A percentile compares a stretch with the other conserved stretches of the same genome.
phyloP scores from a whole-genome alignment of 2,329 filamentous ascomycete species.

The Periconia macrospinosa region DNA sequence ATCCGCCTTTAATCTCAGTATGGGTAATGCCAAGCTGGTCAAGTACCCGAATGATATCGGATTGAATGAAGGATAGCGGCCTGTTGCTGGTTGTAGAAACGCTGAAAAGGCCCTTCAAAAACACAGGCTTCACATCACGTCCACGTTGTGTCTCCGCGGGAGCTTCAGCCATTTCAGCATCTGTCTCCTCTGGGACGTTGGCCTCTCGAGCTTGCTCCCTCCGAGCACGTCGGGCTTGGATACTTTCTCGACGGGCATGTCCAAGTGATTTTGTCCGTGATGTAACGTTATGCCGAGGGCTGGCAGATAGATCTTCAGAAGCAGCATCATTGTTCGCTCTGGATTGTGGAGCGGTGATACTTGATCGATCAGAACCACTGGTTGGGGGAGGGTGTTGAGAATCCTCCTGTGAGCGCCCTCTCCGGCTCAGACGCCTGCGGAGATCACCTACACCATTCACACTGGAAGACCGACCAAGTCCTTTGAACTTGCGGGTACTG shows the following conservation, averaged over 20 bases:
- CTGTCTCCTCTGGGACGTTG: conserved; percentile 88
- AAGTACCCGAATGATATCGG: conserved; percentile 88
- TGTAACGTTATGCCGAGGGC: conserved; percentile 33
- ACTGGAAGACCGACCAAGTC: conserved; percentile 82
- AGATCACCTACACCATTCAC: conserved; percentile 82
- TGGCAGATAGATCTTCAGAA: conserved; percentile 51
- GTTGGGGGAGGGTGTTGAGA: conserved; percentile 69
- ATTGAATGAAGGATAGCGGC: conserved; percentile 79
- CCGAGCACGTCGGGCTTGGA: conserved; percentile 78
- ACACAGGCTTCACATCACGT: conserved; percentile 89
- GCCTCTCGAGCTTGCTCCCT: conserved; percentile 73
- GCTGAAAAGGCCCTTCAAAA: conserved; percentile 93
- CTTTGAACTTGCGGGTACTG: conserved; percentile 63
- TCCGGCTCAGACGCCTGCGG: conserved; percentile 63
- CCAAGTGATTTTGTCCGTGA: conserved; percentile 81
- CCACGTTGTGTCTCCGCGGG: conserved; percentile 57
- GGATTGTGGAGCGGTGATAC: conserved; percentile 48
- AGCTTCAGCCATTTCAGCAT: conserved; percentile 69
- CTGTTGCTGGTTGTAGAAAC: conserved; percentile 96
- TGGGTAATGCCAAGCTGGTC: conserved; percentile 88
- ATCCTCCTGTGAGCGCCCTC: conserved; percentile 57
- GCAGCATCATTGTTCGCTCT: conserved; percentile 54
- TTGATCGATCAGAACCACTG: conserved; percentile 78
- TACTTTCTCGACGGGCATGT: conserved; percentile 86
- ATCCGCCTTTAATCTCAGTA: conserved; percentile 89